phyloP scores from a whole-genome alignment of 2,329 filamentous ascomycete genomes.

The Hysterium pulicare region DNA sequence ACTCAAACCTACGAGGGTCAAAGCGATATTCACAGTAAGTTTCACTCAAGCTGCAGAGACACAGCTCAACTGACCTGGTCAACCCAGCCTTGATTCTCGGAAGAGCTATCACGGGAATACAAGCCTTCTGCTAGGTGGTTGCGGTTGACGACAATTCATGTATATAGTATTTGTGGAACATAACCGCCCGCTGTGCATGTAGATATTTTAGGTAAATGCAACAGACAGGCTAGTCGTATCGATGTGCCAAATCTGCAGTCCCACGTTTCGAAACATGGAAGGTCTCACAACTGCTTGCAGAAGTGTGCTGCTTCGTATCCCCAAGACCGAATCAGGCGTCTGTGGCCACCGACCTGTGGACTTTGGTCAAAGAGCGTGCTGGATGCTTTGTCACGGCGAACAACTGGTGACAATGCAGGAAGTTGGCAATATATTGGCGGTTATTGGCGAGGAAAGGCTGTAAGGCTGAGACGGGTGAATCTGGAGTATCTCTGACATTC shows the following conservation, averaged over 20 bases:
- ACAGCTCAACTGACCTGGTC: constrained; percentile 25
- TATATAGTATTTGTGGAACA: constrained; percentile 2
- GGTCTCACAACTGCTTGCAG: constrained; percentile 19
- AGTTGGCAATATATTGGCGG: constrained; percentile 9
- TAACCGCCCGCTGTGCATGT: constrained; percentile 9
- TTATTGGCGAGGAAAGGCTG: constrained; percentile 17
- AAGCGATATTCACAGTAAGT: constrained; percentile 93
- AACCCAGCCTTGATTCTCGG: constrained; percentile 47
- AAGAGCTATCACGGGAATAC: constrained; percentile 60
- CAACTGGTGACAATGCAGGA: constrained; percentile 5
- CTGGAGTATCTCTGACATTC: constrained; percentile 18
- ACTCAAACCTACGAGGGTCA: constrained; percentile 98
- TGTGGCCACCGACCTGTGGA: background rate
- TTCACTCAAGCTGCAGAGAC: constrained; percentile 1
- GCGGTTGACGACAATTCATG: background rate
- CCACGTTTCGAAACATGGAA: constrained; percentile 16
- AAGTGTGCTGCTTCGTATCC: background rate
- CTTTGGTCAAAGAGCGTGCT: constrained; percentile 1
- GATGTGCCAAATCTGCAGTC: constrained; percentile 9
- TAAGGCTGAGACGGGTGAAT: no score
- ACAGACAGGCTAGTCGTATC: constrained; percentile 8
- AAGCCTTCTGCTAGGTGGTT: constrained; percentile 66
- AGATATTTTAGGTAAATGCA: background rate
- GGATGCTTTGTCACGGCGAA: constrained; percentile 8
- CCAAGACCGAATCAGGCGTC: background rate